These are phyloP conservation scores for Solanum dulcamara DNA, from an alignment of 257 asterid genomes.

Conservation along the genomic window DNA sequence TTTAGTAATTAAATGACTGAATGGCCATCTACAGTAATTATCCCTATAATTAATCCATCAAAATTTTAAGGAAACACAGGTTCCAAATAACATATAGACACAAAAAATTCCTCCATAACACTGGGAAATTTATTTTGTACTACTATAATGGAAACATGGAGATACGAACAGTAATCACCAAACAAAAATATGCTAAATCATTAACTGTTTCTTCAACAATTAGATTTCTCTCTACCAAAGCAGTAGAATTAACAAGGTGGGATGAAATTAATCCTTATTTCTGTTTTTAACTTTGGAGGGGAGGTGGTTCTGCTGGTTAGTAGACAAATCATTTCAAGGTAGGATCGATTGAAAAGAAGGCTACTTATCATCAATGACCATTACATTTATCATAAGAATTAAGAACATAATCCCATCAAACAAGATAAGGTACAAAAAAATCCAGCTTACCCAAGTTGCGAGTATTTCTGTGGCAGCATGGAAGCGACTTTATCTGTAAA, in stretches of 20 bases:
- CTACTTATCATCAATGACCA: background rate
- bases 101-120: background rate
- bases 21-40: too few species aligned
- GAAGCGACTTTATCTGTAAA: slow-evolving; percentile 88
- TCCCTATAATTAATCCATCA: background rate
- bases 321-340: background rate
- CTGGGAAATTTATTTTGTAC: background rate
- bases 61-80: background rate
- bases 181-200: background rate
- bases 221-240: background rate
- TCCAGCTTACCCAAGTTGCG: slow-evolving; percentile 82
- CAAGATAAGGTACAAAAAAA: background rate
- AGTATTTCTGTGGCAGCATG: slow-evolving; percentile 87
- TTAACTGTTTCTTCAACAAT: background rate
- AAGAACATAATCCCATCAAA: background rate
- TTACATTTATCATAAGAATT: background rate
- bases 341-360: background rate
- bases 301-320: background rate
- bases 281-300: background rate
- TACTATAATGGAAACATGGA: background rate
- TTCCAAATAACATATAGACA: background rate
- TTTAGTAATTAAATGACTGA: too few species aligned
- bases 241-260: background rate
- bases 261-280: background rate
- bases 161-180: background rate